These are phyloP conservation scores for Zygosaccharomyces bailii DNA, from an alignment of 805 yeast genomes.

Conservation along the genomic window DNA sequence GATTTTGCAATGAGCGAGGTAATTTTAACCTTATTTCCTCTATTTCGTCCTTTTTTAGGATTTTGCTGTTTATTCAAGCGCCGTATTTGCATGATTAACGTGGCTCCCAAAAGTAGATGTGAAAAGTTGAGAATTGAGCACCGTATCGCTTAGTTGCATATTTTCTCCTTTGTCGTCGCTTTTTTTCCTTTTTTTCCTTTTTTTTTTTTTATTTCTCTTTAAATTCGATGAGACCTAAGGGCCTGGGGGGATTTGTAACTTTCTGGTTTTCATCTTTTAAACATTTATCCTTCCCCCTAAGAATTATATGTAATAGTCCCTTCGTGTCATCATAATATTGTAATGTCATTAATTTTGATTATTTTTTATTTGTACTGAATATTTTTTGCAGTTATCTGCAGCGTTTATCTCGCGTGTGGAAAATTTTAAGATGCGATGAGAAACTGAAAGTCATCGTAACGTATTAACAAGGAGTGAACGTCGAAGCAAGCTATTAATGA, in stretches of 20 bases:
- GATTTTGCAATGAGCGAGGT: slow-evolving; percentile 13
- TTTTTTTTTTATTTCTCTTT: neutral
- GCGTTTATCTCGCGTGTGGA: slow-evolving; percentile 1
- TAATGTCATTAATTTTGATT: slow-evolving; percentile 5
- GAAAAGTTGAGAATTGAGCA: no score
- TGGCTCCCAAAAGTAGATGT: no score
- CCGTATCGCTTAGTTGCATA: no score
- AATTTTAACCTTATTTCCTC: no score
- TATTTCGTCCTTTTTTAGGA: neutral
- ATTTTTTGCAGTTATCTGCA: slow-evolving; percentile 1
- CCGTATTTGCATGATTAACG: no score
- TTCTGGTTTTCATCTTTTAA: neutral
- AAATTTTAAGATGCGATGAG: slow-evolving; percentile 16
- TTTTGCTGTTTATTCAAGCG: no score
- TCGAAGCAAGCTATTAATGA: neutral
- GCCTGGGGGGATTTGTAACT: neutral
- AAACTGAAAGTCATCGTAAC: slow-evolving; percentile 12
- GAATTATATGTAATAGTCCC: slow-evolving; percentile 1
- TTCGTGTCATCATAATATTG: slow-evolving; percentile 5
- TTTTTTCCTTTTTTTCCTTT: neutral
- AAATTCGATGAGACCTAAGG: neutral
- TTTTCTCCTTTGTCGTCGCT: no score
- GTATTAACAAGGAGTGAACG: neutral
- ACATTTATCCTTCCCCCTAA: neutral
- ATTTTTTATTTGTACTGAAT: slow-evolving; percentile 2